phyloP scores from a whole-genome alignment of 2,329 filamentous ascomycete genomes.

The Didymosphaeria variabile region DNA sequence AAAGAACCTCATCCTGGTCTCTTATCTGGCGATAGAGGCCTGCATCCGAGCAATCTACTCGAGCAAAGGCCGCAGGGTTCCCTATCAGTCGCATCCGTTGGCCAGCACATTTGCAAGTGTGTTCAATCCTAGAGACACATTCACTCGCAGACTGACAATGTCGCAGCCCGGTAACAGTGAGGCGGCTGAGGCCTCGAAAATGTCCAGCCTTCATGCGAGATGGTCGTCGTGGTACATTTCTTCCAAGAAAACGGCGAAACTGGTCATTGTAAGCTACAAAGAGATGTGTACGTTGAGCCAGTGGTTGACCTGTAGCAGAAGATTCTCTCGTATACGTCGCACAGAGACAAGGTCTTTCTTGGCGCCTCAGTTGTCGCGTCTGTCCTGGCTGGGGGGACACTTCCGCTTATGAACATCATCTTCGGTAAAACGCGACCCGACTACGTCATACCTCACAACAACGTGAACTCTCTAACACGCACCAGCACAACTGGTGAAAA shows the following conservation, averaged over 20 bases:
- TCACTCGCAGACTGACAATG: constrained; percentile 11
- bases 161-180: background rate
- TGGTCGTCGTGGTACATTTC: constrained; percentile 7
- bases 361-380: constrained; percentile 28
- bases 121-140: constrained; percentile 1
- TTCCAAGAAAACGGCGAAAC: background rate
- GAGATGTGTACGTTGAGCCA: no score
- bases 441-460: constrained; percentile 4
- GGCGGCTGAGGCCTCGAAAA: background rate
- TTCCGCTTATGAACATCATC: constrained; percentile 66
- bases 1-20: background rate
- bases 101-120: constrained; percentile 8
- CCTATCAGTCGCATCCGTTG: constrained; percentile 2
- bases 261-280: constrained; percentile 3
- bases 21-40: background rate
- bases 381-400: constrained; percentile 31
- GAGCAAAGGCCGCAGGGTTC: constrained; percentile 1
- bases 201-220: background rate
- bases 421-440: constrained; percentile 53
- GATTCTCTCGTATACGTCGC: constrained; percentile 32
- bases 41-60: constrained; percentile 10
- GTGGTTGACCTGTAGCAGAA: constrained; percentile 22
- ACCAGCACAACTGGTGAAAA: constrained; percentile 27
- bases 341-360: constrained; percentile 26
- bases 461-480: background rate